Evolutionary conservation across 2,329 filamentous ascomycete genomes (phyloP), one percentile per base, ranked within the genome.

Genomic region (Fusarium sp.): DNA sequence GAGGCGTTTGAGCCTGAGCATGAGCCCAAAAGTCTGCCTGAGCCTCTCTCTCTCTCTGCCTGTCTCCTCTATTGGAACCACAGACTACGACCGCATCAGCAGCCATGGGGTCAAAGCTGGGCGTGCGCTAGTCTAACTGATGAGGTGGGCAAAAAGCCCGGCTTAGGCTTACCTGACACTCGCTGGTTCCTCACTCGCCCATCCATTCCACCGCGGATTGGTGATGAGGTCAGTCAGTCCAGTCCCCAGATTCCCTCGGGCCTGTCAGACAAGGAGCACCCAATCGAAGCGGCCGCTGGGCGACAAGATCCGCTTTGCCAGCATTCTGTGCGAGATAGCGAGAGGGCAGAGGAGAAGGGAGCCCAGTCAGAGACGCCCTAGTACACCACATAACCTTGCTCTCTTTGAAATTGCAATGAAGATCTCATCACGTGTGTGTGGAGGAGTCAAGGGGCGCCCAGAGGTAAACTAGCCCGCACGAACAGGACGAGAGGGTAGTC

Each of bases 391-490:
- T 65, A 60, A 68, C 67, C 63, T 70, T 71, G 64, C 44, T 28
- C 18, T 59, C 12, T 62, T 36, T 53, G 48, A 71, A 74, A 74
- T 74, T 74, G 55, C 66, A 66, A 62, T 73, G 73, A 73, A 73
- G 73, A 75, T 75, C 73, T 54, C 60, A 66, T 75, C 73, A 75
- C 71, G 70, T 75, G 71, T 75, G 71, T 66, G 73, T 71, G 70
- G 72, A 72, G 60, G 60, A 61, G 51, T 50, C 43, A 52, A 61
- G 57, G 71, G 71, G 65, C 55, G 30, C 48, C 46, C 53, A 67
- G 57, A 58, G 54, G 61, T 58, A 47, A 57, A 54, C 47, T 56
- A 18, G 43, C 56, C 51, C 40, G 48, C 39, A 56, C 51, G 51
- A 56, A 53, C 40, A 43, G 37, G 52, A 37, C 39, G 37, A 39